A percentile compares a stretch with the other conserved stretches of the same genome.
Conservation (phyloP, 257 asterid species). For the Rhazya stricta region DNA sequence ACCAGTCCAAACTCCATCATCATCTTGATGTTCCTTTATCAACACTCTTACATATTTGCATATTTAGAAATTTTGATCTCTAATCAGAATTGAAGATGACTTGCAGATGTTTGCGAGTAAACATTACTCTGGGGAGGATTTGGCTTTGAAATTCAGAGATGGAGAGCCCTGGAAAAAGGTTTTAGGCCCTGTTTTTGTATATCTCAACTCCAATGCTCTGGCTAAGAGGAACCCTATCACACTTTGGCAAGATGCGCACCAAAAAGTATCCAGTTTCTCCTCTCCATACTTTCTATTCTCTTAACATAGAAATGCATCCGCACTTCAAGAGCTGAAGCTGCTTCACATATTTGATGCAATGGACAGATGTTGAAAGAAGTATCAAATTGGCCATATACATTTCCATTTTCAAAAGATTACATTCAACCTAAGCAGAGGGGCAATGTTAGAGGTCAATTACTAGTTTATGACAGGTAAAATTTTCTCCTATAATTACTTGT, state of each 20-base stretch:
- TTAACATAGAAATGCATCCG: neutral
- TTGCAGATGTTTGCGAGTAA: constrained; percentile 57
- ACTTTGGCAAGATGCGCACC: constrained; percentile 61
- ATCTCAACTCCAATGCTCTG: constrained; percentile 36
- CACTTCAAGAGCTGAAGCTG: neutral
- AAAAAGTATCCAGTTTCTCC: constrained; percentile 26
- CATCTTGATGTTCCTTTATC: neutral
- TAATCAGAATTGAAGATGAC: neutral
- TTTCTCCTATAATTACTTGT: neutral
- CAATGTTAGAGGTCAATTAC: constrained; percentile 39
- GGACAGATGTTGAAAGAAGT: constrained; percentile 50
- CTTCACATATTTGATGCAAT: neutral
- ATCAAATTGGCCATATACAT: constrained; percentile 56
- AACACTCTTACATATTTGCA: neutral
- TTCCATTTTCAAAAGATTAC: constrained; percentile 47
- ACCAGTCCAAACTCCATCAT: neutral
- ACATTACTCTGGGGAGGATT: constrained; percentile 58
- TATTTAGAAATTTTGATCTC: too few relatives aligned
- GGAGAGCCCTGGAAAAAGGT: constrained; percentile 69
- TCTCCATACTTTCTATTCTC: neutral
- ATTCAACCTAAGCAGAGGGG: constrained; percentile 48
- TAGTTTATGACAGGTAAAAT: constrained; percentile 44
- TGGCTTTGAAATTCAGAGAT: constrained; percentile 31
- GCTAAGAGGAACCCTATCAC: constrained; percentile 36
- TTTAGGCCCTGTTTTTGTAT: constrained; percentile 54